Base-by-base conservation (phyloP, 2,329 filamentous ascomycete species). In the Pestalotiopsis sp. region DNA sequence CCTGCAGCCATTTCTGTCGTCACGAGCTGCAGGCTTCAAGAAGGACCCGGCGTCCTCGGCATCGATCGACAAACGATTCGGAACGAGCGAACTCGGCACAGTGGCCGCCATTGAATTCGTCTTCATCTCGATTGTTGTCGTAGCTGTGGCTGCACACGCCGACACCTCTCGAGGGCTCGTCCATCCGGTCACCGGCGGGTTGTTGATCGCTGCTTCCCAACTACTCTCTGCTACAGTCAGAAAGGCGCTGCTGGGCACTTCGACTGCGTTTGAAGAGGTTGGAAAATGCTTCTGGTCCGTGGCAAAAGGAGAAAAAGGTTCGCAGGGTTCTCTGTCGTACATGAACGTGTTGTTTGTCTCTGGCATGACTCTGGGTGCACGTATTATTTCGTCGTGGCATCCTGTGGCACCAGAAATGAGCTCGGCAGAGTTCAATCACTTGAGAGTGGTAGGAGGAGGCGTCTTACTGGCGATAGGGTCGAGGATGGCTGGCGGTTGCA, bases 401-500 rank as follows among this genome's bases (percentile, higher is more conserved):
- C 81, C 84, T 1, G 66, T 73, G 25, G 62, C 4, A 67, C 66
- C 20, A 0, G 74, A 70, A 25, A 69, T 79, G 3, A 74, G 68
- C 17, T 23, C 62, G 17, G 56, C 81, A 31, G 63, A 71, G 1
- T 75, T 83, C 0, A 74, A 80, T 3, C 80, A 82, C 0, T 27
- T 73, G 1, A 75, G 80, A 70, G 86, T 88, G 0, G 73, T 84
- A 0, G 60, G 82, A 0, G 90, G 90, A 1, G 91, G 90, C 0
- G 80, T 86, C 3, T 69, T 86, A 14, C 87, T 92, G 80, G 83
- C 85, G 0, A 75, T 92, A 9, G 91, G 91, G 1, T 83, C 89
- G 1, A 84, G 90, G 63, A 75, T 92, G 67, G 90, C 87, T 0
- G 90, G 89, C 1, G 91, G 91, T 0, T 93, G 91, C 71, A 91